phyloP scores from a whole-genome alignment of 441 rosid species.

The Adansonia grandidieri region DNA sequence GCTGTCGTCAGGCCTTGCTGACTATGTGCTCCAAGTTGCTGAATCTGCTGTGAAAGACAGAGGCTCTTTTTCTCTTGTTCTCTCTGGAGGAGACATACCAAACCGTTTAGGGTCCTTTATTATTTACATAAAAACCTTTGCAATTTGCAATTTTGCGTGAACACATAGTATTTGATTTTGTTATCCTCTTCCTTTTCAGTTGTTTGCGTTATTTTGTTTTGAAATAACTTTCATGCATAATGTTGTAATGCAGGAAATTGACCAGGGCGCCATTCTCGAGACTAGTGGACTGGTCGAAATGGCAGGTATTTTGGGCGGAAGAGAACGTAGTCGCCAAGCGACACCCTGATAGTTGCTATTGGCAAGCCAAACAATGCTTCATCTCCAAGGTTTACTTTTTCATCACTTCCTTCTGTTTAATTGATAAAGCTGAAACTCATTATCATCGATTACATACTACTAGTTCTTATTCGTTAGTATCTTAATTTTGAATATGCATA shows the following conservation, averaged over 20 bases:
- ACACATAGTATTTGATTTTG: background rate
- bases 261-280: constrained; percentile 35
- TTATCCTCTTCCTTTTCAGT: too few species aligned
- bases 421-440: background rate
- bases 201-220: background rate
- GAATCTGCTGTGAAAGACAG: constrained; percentile 39
- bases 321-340: constrained; percentile 44
- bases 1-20: constrained; percentile 37
- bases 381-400: constrained; percentile 39
- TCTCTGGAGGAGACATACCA: constrained; percentile 44
- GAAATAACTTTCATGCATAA: background rate
- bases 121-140: background rate
- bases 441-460: too few species aligned
- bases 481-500: background rate
- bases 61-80: constrained; percentile 45
- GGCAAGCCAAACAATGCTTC: constrained; percentile 40
- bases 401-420: background rate
- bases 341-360: constrained; percentile 41
- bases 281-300: constrained; percentile 45
- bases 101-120: constrained; percentile 31
- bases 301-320: constrained; percentile 51
- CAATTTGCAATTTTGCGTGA: too few species aligned
- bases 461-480: background rate
- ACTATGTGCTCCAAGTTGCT: constrained; percentile 37
- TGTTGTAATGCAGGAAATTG: constrained; percentile 36